These are phyloP conservation scores for Ogataea polymorpha DNA, from an alignment of 805 yeast genomes.

Conservation along the genomic window DNA sequence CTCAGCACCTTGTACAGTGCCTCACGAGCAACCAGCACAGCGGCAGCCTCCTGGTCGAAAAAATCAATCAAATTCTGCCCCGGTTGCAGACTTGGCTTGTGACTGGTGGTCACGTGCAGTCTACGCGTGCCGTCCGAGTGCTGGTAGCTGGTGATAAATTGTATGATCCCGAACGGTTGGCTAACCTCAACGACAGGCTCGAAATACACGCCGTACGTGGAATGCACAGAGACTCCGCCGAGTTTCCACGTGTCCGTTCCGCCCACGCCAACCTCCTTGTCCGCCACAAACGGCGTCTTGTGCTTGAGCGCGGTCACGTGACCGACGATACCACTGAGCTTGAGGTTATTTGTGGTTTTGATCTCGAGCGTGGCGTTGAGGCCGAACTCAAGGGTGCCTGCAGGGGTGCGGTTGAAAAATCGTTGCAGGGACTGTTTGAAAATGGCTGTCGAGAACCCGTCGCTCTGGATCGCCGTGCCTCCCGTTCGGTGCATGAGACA, in stretches of 20 bases:
- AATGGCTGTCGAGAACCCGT: constrained; percentile 63
- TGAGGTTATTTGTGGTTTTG: constrained; percentile 47
- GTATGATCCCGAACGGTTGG: constrained; percentile 39
- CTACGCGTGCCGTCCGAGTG: constrained; percentile 57
- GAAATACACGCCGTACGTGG: constrained; percentile 56
- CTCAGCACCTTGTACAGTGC: constrained; percentile 43
- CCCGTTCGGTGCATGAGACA: constrained; percentile 55
- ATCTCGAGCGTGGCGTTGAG: constrained; percentile 60
- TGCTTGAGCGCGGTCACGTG: constrained; percentile 50
- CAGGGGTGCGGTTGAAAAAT: constrained; percentile 40
- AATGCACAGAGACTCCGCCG: constrained; percentile 53
- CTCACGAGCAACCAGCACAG: constrained; percentile 56
- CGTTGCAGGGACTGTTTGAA: constrained; percentile 62
- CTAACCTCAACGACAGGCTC: constrained; percentile 37
- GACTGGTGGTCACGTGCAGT: constrained; percentile 58
- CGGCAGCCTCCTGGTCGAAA: constrained; percentile 70
- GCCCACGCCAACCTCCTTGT: constrained; percentile 43
- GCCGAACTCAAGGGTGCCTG: constrained; percentile 47
- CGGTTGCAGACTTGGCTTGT: constrained; percentile 41
- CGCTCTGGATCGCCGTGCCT: constrained; percentile 60
- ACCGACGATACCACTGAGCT: constrained; percentile 59
- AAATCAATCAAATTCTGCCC: constrained; percentile 40
- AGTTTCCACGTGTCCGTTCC: constrained; percentile 59
- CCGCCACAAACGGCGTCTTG: constrained; percentile 34
- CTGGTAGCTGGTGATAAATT: constrained; percentile 59